phyloP scores from a whole-genome alignment of 441 rosid genomes.

The Populus hybrid region DNA sequence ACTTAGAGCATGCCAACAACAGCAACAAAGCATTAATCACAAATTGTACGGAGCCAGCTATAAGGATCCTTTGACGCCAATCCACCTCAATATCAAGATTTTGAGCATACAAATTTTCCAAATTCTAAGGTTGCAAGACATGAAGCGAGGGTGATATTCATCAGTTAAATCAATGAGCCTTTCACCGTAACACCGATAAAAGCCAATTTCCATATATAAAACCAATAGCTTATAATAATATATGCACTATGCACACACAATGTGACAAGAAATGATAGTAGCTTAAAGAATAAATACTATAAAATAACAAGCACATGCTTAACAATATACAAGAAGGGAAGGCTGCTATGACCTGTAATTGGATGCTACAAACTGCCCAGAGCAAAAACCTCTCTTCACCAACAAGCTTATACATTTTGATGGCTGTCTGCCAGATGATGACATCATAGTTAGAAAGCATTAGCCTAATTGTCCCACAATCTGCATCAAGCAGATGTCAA shows the following conservation, averaged over 20 bases:
- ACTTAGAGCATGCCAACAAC: neutral
- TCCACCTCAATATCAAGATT: neutral
- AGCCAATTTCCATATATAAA: neutral
- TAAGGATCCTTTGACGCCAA: neutral
- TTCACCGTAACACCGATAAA: neutral
- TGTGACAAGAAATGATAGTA: neutral
- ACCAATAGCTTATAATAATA: neutral
- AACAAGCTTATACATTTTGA: conserved; percentile 92
- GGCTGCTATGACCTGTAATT: conserved; percentile 70
- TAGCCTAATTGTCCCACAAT: neutral
- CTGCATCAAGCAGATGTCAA: neutral
- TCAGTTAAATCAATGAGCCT: neutral
- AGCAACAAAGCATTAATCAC: neutral
- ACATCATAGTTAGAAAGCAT: conserved; percentile 13
- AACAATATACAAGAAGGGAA: neutral
- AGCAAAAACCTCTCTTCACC: conserved; percentile 97
- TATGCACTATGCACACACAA: neutral
- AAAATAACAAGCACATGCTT: neutral
- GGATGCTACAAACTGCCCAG: conserved; percentile 99
- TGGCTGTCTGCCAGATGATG: conserved; percentile 75
- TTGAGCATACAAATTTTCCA: neutral
- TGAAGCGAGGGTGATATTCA: neutral
- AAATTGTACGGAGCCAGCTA: neutral
- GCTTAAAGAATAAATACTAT: neutral
- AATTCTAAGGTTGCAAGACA: neutral